Percentiles rank a stretch among this genome's conserved stretches.
These are phyloP conservation scores for Citrullus amarus DNA, from an alignment of 306 rosid genomes.

Conservation along the genomic window DNA sequence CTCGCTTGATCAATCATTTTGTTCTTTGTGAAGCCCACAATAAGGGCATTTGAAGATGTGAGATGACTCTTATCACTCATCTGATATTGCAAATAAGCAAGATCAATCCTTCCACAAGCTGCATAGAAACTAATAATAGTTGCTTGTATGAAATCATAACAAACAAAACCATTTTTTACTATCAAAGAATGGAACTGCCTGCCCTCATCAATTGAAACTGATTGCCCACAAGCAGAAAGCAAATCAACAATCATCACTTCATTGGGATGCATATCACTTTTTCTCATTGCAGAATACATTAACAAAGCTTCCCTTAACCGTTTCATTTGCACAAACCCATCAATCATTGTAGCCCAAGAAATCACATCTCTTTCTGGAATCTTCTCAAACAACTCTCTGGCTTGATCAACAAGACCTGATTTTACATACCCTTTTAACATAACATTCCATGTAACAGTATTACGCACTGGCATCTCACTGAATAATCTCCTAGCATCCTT, in stretches of 20 bases:
- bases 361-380: slow-evolving; percentile 54
- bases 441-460: slow-evolving; percentile 72
- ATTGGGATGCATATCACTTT: slow-evolving; percentile 40
- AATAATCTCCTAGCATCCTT: slow-evolving; percentile 53
- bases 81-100: slow-evolving; percentile 52
- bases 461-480: slow-evolving; percentile 50
- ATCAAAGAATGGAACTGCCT: slow-evolving; percentile 50
- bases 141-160: slow-evolving; percentile 61
- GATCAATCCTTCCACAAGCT: slow-evolving; percentile 50
- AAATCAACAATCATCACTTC: slow-evolving; percentile 70
- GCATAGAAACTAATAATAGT: slow-evolving; percentile 66
- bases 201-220: slow-evolving; percentile 36
- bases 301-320: slow-evolving; percentile 49
- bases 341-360: slow-evolving; percentile 87
- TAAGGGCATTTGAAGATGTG: slow-evolving; percentile 68
- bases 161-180: slow-evolving; percentile 61
- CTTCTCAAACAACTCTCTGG: slow-evolving; percentile 58
- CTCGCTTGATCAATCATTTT: slow-evolving; percentile 50
- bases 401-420: slow-evolving; percentile 39
- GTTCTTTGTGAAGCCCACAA: slow-evolving; percentile 56
- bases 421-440: slow-evolving; percentile 78
- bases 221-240: slow-evolving; percentile 58
- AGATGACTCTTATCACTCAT: slow-evolving; percentile 55
- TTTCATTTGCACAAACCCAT: slow-evolving; percentile 52
- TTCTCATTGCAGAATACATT: slow-evolving; percentile 44